Evolutionary conservation across 192 early-diverging fungal genomes (phyloP), one percentile per base, ranked within the genome.

Genomic region (Funneliformis geosporum): DNA sequence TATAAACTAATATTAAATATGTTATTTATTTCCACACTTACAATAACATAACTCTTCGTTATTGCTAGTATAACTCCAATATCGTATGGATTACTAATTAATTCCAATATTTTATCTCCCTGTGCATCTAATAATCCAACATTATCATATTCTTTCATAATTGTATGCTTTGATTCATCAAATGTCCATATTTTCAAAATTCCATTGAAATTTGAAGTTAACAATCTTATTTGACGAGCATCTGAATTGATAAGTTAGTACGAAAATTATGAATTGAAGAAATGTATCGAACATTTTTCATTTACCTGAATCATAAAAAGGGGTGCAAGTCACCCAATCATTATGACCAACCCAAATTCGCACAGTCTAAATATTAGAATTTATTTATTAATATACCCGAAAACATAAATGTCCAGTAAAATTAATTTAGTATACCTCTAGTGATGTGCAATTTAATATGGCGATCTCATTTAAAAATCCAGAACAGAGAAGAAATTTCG

Each of bases 321-420:
- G 72, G 14, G 88, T 89, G 73, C 86, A 88, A 42, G 81, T 76
- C 12, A 86, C 87, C 89, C 89, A 90, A 66, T 89, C 84, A 39
- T 82, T 61, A 71, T 90, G 89, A 2, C 88, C 88, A 23, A 84
- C 87, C 89, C 89, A 90, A 16, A 90, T 85, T 64, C 89, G 77
- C 11, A 90, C 84, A 46, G 89, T 78, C 82, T 90, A 60, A 2
- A 39, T 25, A n/a, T 40, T 25, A 61, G 10, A 23, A 61, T 16
- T n/a, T 10, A 8, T 1, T 42, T 18, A 42, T 42, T 28, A 28
- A 27, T 9, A n/a, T 43, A 23, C 60, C 60, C 21, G 25, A 28
- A 38, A 11, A 46, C 21, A 79, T 8, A 40, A 55, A 43, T 14
- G 6, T 14, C 65, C 39, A 27, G 27, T 70, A 40, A 78, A 25